phyloP scores from a whole-genome alignment of 208 protist genomes.

The Tritrichomonas musculus region DNA sequence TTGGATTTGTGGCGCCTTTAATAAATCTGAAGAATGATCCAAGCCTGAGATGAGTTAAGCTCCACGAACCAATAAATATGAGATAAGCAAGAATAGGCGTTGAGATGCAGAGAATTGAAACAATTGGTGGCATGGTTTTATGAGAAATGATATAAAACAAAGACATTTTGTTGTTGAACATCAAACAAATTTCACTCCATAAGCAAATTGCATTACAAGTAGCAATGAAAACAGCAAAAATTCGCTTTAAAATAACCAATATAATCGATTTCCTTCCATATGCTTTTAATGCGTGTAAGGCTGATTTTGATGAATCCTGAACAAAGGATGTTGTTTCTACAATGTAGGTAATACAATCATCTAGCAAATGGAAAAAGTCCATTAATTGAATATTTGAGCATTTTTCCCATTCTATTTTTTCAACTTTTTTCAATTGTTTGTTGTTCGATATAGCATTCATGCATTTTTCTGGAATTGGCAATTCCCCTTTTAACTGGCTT shows the following conservation, averaged over 20 bases:
- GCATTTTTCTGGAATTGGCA: not conserved
- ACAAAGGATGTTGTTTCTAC: not conserved
- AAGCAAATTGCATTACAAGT: not conserved
- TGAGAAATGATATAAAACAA: not conserved
- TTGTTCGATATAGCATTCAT: not conserved
- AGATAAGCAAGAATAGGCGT: not conserved
- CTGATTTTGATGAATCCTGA: not conserved
- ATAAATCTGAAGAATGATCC: not conserved
- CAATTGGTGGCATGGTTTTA: not conserved
- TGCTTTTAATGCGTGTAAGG: not conserved
- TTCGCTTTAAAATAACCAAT: not conserved
- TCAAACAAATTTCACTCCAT: not conserved
- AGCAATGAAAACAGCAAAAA: not conserved
- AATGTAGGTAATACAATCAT: not conserved
- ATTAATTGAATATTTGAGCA: not conserved
- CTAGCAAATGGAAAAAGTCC: not conserved
- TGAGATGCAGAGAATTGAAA: not conserved
- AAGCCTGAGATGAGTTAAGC: not conserved
- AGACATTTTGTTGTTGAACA: not conserved
- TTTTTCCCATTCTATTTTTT: not conserved
- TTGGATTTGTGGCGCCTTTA: not conserved
- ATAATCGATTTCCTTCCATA: not conserved
- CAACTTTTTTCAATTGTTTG: not conserved
- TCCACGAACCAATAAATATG: not conserved
- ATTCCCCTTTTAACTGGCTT: not conserved